Conservation (phyloP, 352 stramenopile genomes). For the Pythium myriotylum region DNA sequence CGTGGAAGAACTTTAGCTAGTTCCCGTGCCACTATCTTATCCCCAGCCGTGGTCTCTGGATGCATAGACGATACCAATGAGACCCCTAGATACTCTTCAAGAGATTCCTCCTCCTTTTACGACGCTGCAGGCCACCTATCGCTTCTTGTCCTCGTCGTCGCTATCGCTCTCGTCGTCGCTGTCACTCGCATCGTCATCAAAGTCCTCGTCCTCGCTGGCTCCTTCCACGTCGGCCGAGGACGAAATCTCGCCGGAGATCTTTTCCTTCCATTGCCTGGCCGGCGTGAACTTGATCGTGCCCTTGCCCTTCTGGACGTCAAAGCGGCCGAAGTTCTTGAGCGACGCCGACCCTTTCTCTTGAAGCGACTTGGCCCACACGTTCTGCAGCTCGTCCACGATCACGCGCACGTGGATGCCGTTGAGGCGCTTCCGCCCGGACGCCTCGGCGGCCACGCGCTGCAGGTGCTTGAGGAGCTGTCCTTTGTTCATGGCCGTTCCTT, state of each 20-base stretch:
- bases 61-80: background rate
- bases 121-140: background rate
- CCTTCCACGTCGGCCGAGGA: slow-evolving; percentile 25
- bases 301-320: slow-evolving; percentile 46
- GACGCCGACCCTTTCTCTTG: slow-evolving; percentile 46
- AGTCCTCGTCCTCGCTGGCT: slow-evolving; percentile 23
- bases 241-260: slow-evolving; percentile 45
- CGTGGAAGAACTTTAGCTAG: slow-evolving; percentile 58
- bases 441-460: slow-evolving; percentile 35
- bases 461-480: slow-evolving; percentile 51
- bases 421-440: slow-evolving; percentile 42
- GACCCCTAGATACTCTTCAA: background rate
- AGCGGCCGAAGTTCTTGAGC: slow-evolving; percentile 43
- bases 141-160: slow-evolving; percentile 5
- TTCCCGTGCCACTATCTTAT: background rate
- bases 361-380: slow-evolving; percentile 45
- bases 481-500: slow-evolving; percentile 41
- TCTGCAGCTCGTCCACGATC: slow-evolving; percentile 44
- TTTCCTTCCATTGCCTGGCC: slow-evolving; percentile 36
- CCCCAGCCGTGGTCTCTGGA: too few relatives aligned
- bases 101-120: too few relatives aligned
- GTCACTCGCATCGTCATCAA: slow-evolving; percentile 1
- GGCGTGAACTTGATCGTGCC: slow-evolving; percentile 56
- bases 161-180: slow-evolving; percentile 14
- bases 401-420: slow-evolving; percentile 47